Evolutionary conservation across 108 stramenopile species (phyloP).

Genomic region (Conticribra guillardii): DNA sequence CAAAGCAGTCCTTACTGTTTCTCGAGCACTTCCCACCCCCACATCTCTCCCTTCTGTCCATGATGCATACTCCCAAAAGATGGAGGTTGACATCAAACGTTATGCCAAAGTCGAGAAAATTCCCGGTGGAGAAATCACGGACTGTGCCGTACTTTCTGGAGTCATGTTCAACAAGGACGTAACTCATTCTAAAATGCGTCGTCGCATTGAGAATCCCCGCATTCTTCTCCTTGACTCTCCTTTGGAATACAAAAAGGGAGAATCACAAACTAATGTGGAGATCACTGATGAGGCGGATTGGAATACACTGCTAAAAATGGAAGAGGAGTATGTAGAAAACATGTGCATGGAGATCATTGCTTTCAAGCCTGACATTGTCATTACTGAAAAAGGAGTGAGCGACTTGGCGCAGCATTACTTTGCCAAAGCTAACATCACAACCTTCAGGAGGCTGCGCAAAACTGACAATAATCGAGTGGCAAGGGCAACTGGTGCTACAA

Average conservation of each 20-base stretch:
- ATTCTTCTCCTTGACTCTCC: constrained; percentile 98
- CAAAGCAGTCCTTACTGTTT: constrained; percentile 92
- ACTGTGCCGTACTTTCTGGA: constrained; percentile 94
- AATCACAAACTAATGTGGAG: constrained; percentile 98
- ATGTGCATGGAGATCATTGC: constrained; percentile 99
- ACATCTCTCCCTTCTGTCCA: constrained; percentile 27
- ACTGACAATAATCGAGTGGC: constrained; percentile 99
- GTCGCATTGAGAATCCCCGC: constrained; percentile 98
- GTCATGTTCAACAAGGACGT: constrained; percentile 99
- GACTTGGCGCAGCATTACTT: constrained; percentile 99
- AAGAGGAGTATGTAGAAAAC: constrained; percentile 99
- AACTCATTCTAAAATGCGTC: constrained; percentile 98
- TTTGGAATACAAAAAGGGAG: constrained; percentile 99
- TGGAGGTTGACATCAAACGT: constrained; percentile 98
- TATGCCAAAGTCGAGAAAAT: constrained; percentile 99
- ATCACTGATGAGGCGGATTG: constrained; percentile 99
- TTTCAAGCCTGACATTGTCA: constrained; percentile 97
- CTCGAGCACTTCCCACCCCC: constrained; percentile 41
- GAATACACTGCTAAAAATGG: constrained; percentile 97
- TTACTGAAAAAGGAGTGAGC: constrained; percentile 99
- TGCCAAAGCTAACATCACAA: constrained; percentile 97
- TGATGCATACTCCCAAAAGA: constrained; percentile 50
- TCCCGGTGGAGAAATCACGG: constrained; percentile 97
- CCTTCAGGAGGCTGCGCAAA: constrained; percentile 98
- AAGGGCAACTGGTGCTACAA: constrained; percentile 97